These are phyloP conservation scores for Ustilago lituana DNA, from an alignment of 1,284 basidiomycete genomes.

Conservation along the genomic window DNA sequence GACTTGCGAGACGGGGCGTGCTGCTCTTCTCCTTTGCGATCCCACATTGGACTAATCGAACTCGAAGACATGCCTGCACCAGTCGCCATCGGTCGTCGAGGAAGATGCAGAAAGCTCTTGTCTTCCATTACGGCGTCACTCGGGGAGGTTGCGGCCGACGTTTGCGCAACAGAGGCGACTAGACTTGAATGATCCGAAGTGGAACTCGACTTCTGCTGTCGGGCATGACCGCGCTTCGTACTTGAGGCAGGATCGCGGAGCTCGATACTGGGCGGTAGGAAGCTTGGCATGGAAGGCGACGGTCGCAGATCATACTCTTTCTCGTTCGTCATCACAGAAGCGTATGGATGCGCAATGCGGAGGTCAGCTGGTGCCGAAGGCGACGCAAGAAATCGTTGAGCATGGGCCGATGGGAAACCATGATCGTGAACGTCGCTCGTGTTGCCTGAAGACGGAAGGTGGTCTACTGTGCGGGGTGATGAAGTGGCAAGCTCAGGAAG, in stretches of 20 bases:
- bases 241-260: not conserved
- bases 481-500: slow-evolving; percentile 19
- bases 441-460: slow-evolving; percentile 13
- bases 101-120: slow-evolving; percentile 10
- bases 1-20: slow-evolving; percentile 18
- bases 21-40: not conserved
- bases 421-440: slow-evolving; percentile 18
- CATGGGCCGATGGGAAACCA: not conserved
- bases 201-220: slow-evolving; percentile 8
- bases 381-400: slow-evolving; percentile 8
- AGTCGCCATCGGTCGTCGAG: not conserved
- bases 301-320: slow-evolving; percentile 5
- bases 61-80: not conserved
- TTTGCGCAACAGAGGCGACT: not conserved
- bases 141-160: not conserved
- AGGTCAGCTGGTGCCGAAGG: slow-evolving; percentile 14
- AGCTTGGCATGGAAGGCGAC: not conserved
- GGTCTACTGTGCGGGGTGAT: slow-evolving; percentile 2
- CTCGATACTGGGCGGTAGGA: not conserved
- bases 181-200: slow-evolving; percentile 11
- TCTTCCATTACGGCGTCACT: not conserved
- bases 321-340: slow-evolving; percentile 5
- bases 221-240: not conserved
- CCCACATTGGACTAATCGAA: not conserved
- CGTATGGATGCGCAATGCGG: slow-evolving; percentile 29